Percentiles rank a stretch among this genome's conserved stretches.
These are phyloP conservation scores for Trametes sanguinea DNA, from an alignment of 768 basidiomycete genomes.

Conservation along the genomic window DNA sequence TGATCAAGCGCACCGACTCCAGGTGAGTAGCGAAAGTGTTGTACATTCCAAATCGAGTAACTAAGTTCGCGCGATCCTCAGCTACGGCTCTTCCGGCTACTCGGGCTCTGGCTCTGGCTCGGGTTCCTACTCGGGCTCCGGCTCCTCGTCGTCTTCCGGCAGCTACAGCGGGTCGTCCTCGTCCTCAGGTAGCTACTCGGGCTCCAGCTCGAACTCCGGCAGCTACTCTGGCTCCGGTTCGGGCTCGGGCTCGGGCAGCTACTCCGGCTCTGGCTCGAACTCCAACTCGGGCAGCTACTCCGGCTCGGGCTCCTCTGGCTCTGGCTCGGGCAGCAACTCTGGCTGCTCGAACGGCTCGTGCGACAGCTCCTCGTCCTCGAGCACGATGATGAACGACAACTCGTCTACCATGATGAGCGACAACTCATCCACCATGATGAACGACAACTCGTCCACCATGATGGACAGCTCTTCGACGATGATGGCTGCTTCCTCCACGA, in stretches of 20 bases:
- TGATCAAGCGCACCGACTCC: conserved; percentile 14
- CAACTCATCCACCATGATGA: too few species aligned
- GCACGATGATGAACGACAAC: background rate
- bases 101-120: background rate
- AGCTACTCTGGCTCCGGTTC: background rate
- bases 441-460: background rate
- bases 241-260: background rate
- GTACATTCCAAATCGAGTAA: background rate
- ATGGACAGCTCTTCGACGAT: conserved; percentile 1
- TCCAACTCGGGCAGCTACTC: background rate
- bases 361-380: background rate
- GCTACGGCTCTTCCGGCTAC: background rate
- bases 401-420: background rate
- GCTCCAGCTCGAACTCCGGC: background rate
- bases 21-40: conserved; percentile 19
- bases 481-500: background rate
- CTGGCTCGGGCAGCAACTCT: conserved; percentile 26
- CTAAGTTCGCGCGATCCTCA: background rate
- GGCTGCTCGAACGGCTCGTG: conserved; percentile 20
- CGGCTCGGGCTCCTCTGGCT: conserved; percentile 2
- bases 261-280: background rate
- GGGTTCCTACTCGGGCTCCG: background rate
- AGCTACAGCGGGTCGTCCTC: background rate
- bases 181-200: background rate
- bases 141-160: background rate